Evolutionary conservation across 2,329 filamentous ascomycete species (phyloP), one percentile per base, ranked within the genome.

Genomic region (Drechslerella stenobrocha): DNA sequence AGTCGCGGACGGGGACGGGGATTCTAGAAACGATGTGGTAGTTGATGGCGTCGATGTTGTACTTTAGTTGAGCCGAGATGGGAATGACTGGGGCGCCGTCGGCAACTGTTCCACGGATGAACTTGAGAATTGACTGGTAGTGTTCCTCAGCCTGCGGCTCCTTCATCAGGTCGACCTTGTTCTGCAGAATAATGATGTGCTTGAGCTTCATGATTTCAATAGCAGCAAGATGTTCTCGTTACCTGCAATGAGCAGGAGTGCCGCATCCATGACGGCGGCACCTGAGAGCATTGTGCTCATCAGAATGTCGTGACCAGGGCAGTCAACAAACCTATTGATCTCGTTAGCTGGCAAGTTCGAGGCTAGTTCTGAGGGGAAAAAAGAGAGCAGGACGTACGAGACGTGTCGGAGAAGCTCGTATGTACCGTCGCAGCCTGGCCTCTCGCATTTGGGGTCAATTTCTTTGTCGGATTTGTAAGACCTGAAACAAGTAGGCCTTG

Each of bases 261-360:
- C 93, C 71, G 93, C 93, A 79, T 98, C 93, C 93, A 98, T 98
- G 83, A 98, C 93, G 71, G 93, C 93, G 74, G 93, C 93, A 76
- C 93, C 93, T 76, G 93, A 98, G 82, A 98, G 87, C 93, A 98
- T 98, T 74, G 93, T 98, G 80, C 92, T 97, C 93, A 98, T 98
- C 78, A 98, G 91, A 90, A 98, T 98, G 80, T 98, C 93, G 89
- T 98, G 93, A 79, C 93, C 93, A 60, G 93, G 93, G 82, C 93
- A 97, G 79, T 97, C 93, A 73, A 97, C 93, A 77, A 97, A 98
- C 13, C 89, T 92, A 72, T 47, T 46, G 28, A 9, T 9, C 32
- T 46, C 2, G 1, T 15, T 30, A 13, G 26, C 52, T 57, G 57
- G 45, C 22, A 47, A n/a, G n/a, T n/a, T n/a, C n/a, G n/a, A n/a